These are phyloP conservation scores for Buxus sempervirens DNA, from an alignment of 164 flowering plant species.

Conservation along the genomic window DNA sequence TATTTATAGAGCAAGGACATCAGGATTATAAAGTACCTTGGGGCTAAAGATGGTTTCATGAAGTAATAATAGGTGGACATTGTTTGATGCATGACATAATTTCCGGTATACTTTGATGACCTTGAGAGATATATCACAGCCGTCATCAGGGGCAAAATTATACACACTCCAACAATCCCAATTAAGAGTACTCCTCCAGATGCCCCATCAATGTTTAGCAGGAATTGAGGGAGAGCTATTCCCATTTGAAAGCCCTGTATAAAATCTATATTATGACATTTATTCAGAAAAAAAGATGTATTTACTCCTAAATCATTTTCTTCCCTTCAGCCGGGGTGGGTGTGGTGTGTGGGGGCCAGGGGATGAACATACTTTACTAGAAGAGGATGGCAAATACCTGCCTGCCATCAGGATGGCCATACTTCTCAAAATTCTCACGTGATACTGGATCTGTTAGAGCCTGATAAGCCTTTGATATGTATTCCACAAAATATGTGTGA, in stretches of 20 bases:
- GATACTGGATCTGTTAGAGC: slow-evolving; percentile 94
- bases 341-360: no score
- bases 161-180: slow-evolving; percentile 89
- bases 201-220: slow-evolving; percentile 85
- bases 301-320: background rate
- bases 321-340: slow-evolving; percentile 5
- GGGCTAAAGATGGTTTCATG: slow-evolving; percentile 97
- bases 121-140: slow-evolving; percentile 90
- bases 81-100: slow-evolving; percentile 94
- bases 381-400: slow-evolving; percentile 50
- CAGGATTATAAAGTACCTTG: slow-evolving; percentile 51
- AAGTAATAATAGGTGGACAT: slow-evolving; percentile 66
- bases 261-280: slow-evolving; percentile 5
- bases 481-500: slow-evolving; percentile 83
- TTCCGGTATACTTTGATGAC: slow-evolving; percentile 89
- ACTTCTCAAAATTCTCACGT: slow-evolving; percentile 94
- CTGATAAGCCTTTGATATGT: slow-evolving; percentile 93
- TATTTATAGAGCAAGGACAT: background rate
- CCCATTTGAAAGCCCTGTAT: slow-evolving; percentile 97
- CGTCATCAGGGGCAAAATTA: slow-evolving; percentile 81
- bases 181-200: slow-evolving; percentile 86
- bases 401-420: slow-evolving; percentile 99
- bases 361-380: background rate
- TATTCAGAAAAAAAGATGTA: slow-evolving; percentile 2
- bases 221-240: slow-evolving; percentile 91